These are phyloP conservation scores for Ophiostoma novo-ulmi DNA, from an alignment of 2,329 filamentous ascomycete genomes.

Conservation along the genomic window DNA sequence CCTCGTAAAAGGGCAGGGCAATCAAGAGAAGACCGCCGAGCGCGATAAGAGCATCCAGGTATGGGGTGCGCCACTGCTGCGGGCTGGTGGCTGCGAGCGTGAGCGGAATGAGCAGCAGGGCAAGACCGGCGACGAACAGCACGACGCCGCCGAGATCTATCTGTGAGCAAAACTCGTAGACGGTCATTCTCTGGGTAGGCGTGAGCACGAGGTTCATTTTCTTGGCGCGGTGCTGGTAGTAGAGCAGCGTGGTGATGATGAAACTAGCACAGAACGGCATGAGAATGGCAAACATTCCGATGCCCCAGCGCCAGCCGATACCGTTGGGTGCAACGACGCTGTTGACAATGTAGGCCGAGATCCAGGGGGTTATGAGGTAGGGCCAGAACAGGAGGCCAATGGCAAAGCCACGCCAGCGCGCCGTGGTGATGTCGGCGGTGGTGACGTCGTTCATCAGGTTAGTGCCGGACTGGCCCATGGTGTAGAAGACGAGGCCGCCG, in stretches of 20 bases:
- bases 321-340: constrained; percentile 30
- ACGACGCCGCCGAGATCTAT: constrained; percentile 41
- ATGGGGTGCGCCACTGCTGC: constrained; percentile 41
- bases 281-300: constrained; percentile 52
- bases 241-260: constrained; percentile 44
- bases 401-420: constrained; percentile 48
- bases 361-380: constrained; percentile 53
- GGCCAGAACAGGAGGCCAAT: constrained; percentile 48
- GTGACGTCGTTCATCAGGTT: constrained; percentile 59
- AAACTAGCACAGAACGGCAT: constrained; percentile 49
- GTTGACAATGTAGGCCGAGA: constrained; percentile 46
- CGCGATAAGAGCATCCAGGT: constrained; percentile 36
- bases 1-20: constrained; percentile 46
- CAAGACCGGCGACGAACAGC: constrained; percentile 45
- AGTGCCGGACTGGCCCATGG: constrained; percentile 53
- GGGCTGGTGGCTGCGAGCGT: constrained; percentile 41
- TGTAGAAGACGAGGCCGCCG: constrained; percentile 54
- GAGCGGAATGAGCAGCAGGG: constrained; percentile 44
- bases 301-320: constrained; percentile 52
- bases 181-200: constrained; percentile 28
- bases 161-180: constrained; percentile 37
- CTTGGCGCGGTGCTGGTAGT: constrained; percentile 47
- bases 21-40: constrained; percentile 41
- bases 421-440: constrained; percentile 55
- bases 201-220: constrained; percentile 39